phyloP scores from a whole-genome alignment of 2,329 filamentous ascomycete genomes.

The Dichotomopilus funicola region DNA sequence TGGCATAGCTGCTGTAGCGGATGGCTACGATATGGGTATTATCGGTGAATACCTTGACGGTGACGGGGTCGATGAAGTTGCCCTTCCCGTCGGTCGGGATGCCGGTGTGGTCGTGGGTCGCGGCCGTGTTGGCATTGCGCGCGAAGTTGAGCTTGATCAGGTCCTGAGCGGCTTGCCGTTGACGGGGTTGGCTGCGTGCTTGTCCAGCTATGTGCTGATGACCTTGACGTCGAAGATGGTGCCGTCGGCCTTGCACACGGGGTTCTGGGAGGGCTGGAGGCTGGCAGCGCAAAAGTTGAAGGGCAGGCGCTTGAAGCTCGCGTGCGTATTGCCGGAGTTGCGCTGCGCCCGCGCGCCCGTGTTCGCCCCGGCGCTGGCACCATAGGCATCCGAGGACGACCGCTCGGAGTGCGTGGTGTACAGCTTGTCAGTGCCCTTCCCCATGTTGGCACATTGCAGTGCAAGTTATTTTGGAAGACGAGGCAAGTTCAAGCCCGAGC shows the following conservation, averaged over 20 bases:
- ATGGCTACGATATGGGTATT: constrained; percentile 96
- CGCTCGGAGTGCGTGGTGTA: constrained; percentile 96
- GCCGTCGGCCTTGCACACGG: constrained; percentile 81
- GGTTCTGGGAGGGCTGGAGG: constrained; percentile 89
- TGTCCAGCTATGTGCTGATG: constrained; percentile 89
- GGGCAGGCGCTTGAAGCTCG: constrained; percentile 78
- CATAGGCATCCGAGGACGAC: constrained; percentile 84
- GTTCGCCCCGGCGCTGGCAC: constrained; percentile 68
- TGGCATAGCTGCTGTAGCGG: constrained; percentile 71
- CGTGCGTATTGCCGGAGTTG: constrained; percentile 32
- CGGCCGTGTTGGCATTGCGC: constrained; percentile 70
- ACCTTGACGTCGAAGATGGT: constrained; percentile 94
- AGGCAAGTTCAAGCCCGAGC: too few relatives aligned
- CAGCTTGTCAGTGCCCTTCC: constrained; percentile 51
- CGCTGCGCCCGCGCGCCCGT: constrained; percentile 55
- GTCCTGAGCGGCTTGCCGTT: constrained; percentile 74
- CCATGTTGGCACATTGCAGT: constrained; percentile 39
- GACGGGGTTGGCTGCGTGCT: constrained; percentile 87
- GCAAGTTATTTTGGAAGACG: too few relatives aligned
- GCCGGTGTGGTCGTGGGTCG: constrained; percentile 39
- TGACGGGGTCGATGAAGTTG: constrained; percentile 92
- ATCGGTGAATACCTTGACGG: constrained; percentile 95
- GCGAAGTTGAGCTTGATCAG: constrained; percentile 87
- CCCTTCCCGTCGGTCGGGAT: constrained; percentile 55
- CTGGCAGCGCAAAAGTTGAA: constrained; percentile 98